Base-by-base conservation (phyloP, 805 yeast species). In the Debaryomyces hansenii region DNA sequence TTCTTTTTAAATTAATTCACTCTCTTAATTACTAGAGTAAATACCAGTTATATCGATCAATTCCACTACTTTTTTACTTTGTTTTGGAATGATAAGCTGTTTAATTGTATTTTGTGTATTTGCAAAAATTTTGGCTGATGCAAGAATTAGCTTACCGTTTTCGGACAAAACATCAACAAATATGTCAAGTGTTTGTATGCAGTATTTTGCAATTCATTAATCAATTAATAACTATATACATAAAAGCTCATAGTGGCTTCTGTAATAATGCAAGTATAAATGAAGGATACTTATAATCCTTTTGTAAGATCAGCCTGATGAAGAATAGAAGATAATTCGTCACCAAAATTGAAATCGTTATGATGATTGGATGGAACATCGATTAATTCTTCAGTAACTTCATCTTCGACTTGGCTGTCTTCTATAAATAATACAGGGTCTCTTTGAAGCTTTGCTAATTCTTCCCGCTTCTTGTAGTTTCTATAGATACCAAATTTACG, bases 371-470 rank as follows among this genome's bases (percentile, higher is more conserved):
- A 31, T 6, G 39, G 34, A 20, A 40, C 53, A 24, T 43, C 44
- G 20, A 62, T 53, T 16, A 62, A 49, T 15, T 62, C 67, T 33
- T 57, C 57, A 1, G 64, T 59, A 12, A 60, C 40, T 38, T 45
- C 46, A 18, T 50, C 54, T 33, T 51, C 49, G 2, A 50, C 42
- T 12, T 53, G 48, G 21, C 31, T 41, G 20, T 49, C 47, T 15
- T 40, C 44, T 27, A 52, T 40, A 37, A 54, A 47, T 21, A 54
- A 14, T 15, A 60, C 32, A 9, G 61, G 55, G 31, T 58, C 63
- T 21, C 33, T 42, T 7, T 48, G 45, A 12, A 64, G 46, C 27
- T 47, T 51, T 6, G 35, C 46, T 9, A 54, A 10, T 38, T 60
- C 66, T 14, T 53, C 52, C 20, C 48, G 48, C 12, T 52, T 58